Percentiles rank a stretch among this genome's conserved stretches.
Evolutionary conservation across 768 basidiomycete species (phyloP).

Genomic region (Suillus discolor): DNA sequence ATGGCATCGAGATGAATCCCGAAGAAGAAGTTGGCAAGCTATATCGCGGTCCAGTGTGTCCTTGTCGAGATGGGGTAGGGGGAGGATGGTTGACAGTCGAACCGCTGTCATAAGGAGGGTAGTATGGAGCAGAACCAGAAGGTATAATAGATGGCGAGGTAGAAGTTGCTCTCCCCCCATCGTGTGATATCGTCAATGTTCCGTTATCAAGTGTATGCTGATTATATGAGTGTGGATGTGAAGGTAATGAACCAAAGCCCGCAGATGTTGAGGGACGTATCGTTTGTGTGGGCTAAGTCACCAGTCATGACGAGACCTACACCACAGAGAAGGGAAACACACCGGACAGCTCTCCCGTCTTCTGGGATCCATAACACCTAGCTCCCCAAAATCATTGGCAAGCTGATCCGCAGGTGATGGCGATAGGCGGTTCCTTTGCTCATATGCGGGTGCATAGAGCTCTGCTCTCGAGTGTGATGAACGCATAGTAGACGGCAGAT

Average conservation of each 20-base stretch:
- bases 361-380: conserved; percentile 53
- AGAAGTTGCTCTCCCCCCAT: conserved; percentile 31
- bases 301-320: conserved; percentile 18
- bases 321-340: conserved; percentile 28
- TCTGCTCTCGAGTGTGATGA: conserved; percentile 66
- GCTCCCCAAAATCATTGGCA: conserved; percentile 66
- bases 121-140: conserved; percentile 42
- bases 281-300: conserved; percentile 37
- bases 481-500: conserved; percentile 61
- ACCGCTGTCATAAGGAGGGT: conserved; percentile 47
- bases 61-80: conserved; percentile 22
- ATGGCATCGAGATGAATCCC: conserved; percentile 64
- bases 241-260: conserved; percentile 36
- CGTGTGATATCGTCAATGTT: neutral
- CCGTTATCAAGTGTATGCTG: conserved; percentile 20
- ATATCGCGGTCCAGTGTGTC: conserved; percentile 58
- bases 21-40: conserved; percentile 69
- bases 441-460: conserved; percentile 77
- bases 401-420: conserved; percentile 49
- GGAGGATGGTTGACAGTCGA: conserved; percentile 32
- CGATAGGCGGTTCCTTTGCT: conserved; percentile 46
- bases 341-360: conserved; percentile 66
- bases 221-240: conserved; percentile 43
- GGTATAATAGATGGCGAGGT: conserved; percentile 36
- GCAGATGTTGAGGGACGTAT: conserved; percentile 39